Percentiles rank a stretch among this genome's conserved stretches.
phyloP scores from a whole-genome alignment of 257 asterid genomes.

The Nicotiana sylvestris region DNA sequence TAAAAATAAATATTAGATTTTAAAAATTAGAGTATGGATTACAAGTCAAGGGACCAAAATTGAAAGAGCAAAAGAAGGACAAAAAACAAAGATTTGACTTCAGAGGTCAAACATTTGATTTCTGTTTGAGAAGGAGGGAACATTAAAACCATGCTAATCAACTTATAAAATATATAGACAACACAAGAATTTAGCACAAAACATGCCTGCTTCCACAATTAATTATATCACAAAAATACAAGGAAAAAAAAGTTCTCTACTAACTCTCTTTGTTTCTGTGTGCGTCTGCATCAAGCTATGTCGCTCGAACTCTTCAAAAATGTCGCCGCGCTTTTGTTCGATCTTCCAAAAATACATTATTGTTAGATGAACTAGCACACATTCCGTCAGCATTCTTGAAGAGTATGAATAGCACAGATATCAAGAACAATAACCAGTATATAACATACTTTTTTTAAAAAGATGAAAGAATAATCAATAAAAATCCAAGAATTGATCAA shows the following conservation, averaged over 20 bases:
- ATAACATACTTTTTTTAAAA: no score
- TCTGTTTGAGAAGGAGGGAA: neutral
- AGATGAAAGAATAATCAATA: neutral
- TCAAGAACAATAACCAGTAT: neutral
- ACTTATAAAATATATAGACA: neutral
- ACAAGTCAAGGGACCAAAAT: neutral
- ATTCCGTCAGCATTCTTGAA: neutral
- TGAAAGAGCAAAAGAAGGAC: neutral
- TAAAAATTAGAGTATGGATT: neutral
- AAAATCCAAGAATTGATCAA: constrained; percentile 1
- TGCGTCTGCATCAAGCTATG: neutral
- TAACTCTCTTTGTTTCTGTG: neutral
- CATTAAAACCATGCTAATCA: constrained; percentile 8
- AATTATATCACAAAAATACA: constrained; percentile 1
- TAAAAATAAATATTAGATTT: neutral
- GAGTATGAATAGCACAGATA: neutral
- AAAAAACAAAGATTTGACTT: neutral
- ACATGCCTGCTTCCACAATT: neutral
- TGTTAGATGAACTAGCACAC: neutral
- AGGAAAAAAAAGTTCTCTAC: neutral
- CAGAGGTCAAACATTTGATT: neutral
- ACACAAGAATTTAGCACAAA: neutral
- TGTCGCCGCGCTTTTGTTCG: accelerated
- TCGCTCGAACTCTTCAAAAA: neutral
- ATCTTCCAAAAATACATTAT: neutral